Percentiles rank a stretch among this genome's conserved stretches.
Evolutionary conservation across 768 basidiomycete genomes (phyloP).

Genomic region (Pleurotus sapidus): DNA sequence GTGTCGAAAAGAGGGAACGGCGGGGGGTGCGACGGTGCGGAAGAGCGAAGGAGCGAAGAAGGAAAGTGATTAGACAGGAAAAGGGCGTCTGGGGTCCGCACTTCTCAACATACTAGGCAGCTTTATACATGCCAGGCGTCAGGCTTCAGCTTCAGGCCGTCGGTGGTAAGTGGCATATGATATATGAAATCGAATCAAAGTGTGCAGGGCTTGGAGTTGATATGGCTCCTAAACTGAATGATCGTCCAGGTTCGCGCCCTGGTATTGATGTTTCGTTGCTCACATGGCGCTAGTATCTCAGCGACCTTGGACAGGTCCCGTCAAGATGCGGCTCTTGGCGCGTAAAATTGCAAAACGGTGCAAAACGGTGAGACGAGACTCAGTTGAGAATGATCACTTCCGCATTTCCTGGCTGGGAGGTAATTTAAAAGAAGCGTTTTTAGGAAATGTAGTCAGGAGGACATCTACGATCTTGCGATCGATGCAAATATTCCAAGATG

Average conservation of each 20-base stretch:
- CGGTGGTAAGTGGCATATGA: neutral
- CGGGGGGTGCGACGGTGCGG: neutral
- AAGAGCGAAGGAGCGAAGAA: conserved; percentile 15
- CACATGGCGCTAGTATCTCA: neutral
- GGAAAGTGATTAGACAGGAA: neutral
- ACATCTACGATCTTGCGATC: too few species aligned
- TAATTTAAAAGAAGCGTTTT: too few species aligned
- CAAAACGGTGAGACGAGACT: neutral
- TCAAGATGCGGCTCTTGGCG: neutral
- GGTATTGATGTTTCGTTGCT: conserved; percentile 2
- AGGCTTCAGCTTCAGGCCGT: neutral
- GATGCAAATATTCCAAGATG: too few species aligned
- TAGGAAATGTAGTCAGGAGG: too few species aligned
- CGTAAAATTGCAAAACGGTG: conserved; percentile 1
- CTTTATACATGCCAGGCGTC: neutral
- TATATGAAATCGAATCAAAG: neutral
- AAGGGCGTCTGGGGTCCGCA: too few species aligned
- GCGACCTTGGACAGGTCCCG: neutral
- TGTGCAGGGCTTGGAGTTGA: neutral
- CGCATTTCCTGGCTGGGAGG: too few species aligned
- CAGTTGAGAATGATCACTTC: neutral
- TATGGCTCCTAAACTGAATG: neutral
- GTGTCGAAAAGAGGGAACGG: conserved; percentile 12
- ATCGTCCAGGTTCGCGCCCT: neutral
- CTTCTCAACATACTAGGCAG: neutral